Percentiles rank a stretch among this genome's conserved stretches.
These are phyloP conservation scores for Epithemia pelagica DNA, from an alignment of 108 stramenopile genomes.

Conservation along the genomic window DNA sequence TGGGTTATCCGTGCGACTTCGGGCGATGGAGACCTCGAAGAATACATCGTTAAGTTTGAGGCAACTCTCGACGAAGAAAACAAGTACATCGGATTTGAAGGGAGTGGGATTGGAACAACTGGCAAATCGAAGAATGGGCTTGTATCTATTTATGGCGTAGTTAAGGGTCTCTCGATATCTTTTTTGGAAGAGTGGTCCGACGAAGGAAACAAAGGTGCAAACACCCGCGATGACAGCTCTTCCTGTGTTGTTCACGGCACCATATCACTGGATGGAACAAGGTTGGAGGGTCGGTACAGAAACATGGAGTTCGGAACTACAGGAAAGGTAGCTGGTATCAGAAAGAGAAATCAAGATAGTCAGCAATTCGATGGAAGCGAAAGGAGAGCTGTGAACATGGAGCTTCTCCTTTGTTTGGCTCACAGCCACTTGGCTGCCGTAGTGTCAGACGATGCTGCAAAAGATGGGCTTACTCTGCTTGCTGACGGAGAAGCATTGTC, in stretches of 20 bases:
- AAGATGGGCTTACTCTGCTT: background rate
- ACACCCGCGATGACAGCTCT: conserved; percentile 30
- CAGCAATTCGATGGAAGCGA: conserved; percentile 1
- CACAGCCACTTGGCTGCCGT: conserved; percentile 56
- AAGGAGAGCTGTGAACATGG: background rate
- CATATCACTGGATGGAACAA: conserved; percentile 53
- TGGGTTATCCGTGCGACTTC: conserved; percentile 60
- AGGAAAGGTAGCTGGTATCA: conserved; percentile 53
- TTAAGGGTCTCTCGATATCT: conserved; percentile 47
- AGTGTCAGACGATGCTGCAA: conserved; percentile 28
- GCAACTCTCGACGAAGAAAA: conserved; percentile 11
- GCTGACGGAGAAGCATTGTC: background rate
- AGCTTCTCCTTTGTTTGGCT: conserved; percentile 43
- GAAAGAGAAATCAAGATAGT: conserved; percentile 7
- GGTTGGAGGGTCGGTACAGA: conserved; percentile 66
- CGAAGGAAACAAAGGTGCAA: conserved; percentile 11
- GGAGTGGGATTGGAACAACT: conserved; percentile 46
- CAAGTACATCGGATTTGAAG: conserved; percentile 34
- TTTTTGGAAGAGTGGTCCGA: conserved; percentile 65
- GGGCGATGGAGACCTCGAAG: conserved; percentile 35
- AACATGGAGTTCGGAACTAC: conserved; percentile 51
- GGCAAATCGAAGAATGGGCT: conserved; percentile 55
- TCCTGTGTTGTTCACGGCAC: conserved; percentile 60
- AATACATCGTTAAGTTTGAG: conserved; percentile 51
- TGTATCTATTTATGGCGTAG: conserved; percentile 41